Evolutionary conservation across 2,329 filamentous ascomycete species (phyloP).

Genomic region (Spiromastix sp.): DNA sequence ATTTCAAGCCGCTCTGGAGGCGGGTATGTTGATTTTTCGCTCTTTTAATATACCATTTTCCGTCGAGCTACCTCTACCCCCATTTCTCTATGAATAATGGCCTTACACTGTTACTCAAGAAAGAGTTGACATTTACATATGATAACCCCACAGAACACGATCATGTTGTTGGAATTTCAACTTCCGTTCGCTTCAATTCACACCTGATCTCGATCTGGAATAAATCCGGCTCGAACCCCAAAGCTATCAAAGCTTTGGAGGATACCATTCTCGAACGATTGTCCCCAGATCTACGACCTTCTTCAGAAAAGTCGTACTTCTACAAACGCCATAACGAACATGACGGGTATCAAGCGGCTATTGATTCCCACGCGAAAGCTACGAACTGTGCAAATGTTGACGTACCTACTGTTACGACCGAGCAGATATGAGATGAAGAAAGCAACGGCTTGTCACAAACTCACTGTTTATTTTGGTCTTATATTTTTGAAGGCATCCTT

Average conservation of each 20-base stretch:
- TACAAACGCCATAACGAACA: constrained; percentile 91
- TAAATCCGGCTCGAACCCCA: constrained; percentile 70
- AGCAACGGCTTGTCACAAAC: too few relatives aligned
- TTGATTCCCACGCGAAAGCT: constrained; percentile 8
- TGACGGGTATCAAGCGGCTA: constrained; percentile 57
- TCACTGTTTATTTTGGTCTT: too few relatives aligned
- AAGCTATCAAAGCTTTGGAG: constrained; percentile 65
- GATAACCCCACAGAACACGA: constrained; percentile 60
- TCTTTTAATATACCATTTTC: not conserved
- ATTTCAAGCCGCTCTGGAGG: constrained; percentile 58
- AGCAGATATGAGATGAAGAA: too few relatives aligned
- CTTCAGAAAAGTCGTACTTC: constrained; percentile 44
- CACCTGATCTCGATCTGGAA: constrained; percentile 90
- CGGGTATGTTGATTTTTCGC: constrained; percentile 53
- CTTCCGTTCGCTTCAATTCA: constrained; percentile 80
- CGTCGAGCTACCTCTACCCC: not conserved
- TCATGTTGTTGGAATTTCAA: constrained; percentile 74
- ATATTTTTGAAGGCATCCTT: too few relatives aligned
- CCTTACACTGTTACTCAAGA: too few relatives aligned
- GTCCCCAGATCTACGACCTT: constrained; percentile 61
- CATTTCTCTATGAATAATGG: too few relatives aligned
- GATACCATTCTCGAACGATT: constrained; percentile 63
- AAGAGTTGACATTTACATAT: too few relatives aligned
- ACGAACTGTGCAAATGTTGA: too few relatives aligned
- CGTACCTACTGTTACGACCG: too few relatives aligned